Evolutionary conservation across 179 eudicot species (phyloP), one percentile per base, ranked within the genome.

Genomic region (Beta lomatogona): DNA sequence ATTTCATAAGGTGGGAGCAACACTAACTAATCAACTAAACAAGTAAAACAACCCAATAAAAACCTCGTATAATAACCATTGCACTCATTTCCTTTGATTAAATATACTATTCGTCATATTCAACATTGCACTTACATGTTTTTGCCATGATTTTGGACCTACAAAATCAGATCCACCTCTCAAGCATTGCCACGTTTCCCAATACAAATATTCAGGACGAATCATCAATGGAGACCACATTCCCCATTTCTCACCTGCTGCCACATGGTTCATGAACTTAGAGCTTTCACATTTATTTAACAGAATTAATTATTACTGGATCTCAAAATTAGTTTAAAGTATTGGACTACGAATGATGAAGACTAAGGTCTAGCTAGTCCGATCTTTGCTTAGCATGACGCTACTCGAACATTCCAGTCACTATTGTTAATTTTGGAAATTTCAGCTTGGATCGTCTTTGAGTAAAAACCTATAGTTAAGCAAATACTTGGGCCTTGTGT

Each of bases 231-330:
- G 57, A 81, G 70, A 4, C 22, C 61, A 16, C 9, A 57, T 57
- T 28, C 41, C 13, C 2, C 31, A 3, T 31, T 55, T 46, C 22
- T 70, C 6, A 58, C 9, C 52, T 52, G 5, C 67, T 50, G 77
- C 70, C 76, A 82, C 76, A 70, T 76, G 80, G 76, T 76, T 69
- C 82, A 79, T 71, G 77, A 58, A 71, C 65, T 57, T 69, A 31
- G 22, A 55, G 12, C 65, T 78, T 61, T 22, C 19, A 36, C 46
- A 52, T 21, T 13, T 50, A 52, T 41, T 19, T 50, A 59, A 71
- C 57, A 46, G 8, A 16, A 12, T 22, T 52, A 21, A 50, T 14
- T 55, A 57, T 6, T 15, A 18, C 6, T 14, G 7, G 5, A 58
- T 58, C 6, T 4, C 14, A 58, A 13, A 10, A 13, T 18, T 15